These are phyloP conservation scores for Amaranthus cruentus DNA, from an alignment of 148 eudicot genomes.

Conservation along the genomic window DNA sequence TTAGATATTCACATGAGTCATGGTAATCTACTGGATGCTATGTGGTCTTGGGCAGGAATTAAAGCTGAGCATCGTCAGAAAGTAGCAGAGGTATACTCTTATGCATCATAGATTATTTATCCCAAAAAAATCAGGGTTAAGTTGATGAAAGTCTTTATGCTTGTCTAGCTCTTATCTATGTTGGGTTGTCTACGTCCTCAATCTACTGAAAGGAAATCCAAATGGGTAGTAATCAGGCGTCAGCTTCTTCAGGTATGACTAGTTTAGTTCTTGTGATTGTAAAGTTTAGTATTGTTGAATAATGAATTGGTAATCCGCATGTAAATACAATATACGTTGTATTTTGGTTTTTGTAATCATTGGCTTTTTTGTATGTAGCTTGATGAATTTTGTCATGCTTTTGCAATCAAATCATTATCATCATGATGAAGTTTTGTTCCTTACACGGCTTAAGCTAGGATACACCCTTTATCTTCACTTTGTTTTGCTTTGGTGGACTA, in stretches of 20 bases:
- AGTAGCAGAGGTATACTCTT: constrained; percentile 71
- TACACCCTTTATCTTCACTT: no score
- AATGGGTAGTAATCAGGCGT: constrained; percentile 89
- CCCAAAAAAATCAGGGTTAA: not conserved
- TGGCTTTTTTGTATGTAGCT: not conserved
- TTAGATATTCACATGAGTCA: constrained; percentile 91
- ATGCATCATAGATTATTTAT: not conserved
- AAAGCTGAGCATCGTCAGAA: constrained; percentile 66
- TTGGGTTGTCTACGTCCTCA: constrained; percentile 85
- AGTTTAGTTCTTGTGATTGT: not conserved
- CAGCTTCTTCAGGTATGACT: constrained; percentile 83
- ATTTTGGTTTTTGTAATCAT: constrained; percentile 1
- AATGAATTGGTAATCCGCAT: not conserved
- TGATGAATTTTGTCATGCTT: constrained; percentile 3
- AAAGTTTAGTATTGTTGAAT: not conserved
- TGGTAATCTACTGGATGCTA: constrained; percentile 74
- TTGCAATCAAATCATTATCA: not conserved
- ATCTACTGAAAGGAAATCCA: constrained; percentile 77
- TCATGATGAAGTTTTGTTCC: no score
- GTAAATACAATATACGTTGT: not conserved
- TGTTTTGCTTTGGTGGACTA: no score
- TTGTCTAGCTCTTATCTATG: constrained; percentile 68
- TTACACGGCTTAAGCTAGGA: no score
- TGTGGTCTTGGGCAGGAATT: constrained; percentile 94
- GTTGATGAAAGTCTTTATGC: constrained; percentile 3